Evolutionary conservation across 139 green algal species (phyloP), one percentile per base, ranked within the genome.

Genomic region (Chlorella vulgaris): DNA sequence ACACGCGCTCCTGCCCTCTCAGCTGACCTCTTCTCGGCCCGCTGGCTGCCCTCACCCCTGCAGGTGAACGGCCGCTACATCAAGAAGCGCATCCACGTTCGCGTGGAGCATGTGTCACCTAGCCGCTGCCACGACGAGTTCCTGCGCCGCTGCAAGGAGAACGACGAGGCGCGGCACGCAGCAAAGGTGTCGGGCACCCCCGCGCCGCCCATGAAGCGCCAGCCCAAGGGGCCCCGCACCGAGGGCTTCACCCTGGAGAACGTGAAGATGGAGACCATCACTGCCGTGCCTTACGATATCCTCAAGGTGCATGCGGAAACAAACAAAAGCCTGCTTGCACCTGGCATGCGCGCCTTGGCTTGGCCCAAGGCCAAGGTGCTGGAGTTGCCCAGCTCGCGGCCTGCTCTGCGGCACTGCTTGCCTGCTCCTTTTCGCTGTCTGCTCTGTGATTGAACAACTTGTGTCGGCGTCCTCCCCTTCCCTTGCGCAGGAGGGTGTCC

Each of bases 71-170:
- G 87, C 74, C 88, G 95, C 33, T 94, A 96, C 89, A 94, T 99
- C 80, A 91, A 88, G 69, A 99, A 99, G 94, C 90, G 97, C 67
- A 93, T 99, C 74, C 97, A 99, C 85, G 96, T 99, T 76, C 94
- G 97, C 84, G 89, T 99, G 36, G 97, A 99, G 93, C 97, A 99
- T 86, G 89, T 98, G 42, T 51, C 87, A 63, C 96, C 94, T 53
- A 97, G 91, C 36, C 89, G 96, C 65, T 99, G 97, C 94, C 91
- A 91, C 42, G 96, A 99, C 89, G 97, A 98, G 67, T 99, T 99
- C 90, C 84, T 99, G 33, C 86, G 82, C 26, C 87, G 97, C 38
- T 81, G 88, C 58, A 90, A 91, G 75, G 78, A 80, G 31, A 99
- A 99, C 85, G 97, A 99, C 83, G 76, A 84, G 36, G 76, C 86